A percentile compares a stretch with the other conserved stretches of the same genome.
Conservation (phyloP, 108 stramenopile genomes). For the Seminavis robusta region DNA sequence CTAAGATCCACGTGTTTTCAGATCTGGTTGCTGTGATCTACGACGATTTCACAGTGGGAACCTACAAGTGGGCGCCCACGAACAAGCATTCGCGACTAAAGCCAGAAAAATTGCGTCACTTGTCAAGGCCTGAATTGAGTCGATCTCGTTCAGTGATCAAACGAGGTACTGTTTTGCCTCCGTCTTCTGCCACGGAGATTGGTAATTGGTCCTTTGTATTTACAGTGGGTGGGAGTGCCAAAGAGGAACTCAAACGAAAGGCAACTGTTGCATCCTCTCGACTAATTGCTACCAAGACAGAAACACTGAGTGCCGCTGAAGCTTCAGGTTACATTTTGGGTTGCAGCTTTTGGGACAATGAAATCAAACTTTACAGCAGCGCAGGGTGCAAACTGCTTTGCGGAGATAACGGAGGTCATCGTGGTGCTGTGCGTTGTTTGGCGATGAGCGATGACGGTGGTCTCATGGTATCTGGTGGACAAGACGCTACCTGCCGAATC, state of each 20-base stretch:
- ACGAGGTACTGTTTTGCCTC: slow-evolving; percentile 36
- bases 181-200: slow-evolving; percentile 11
- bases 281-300: slow-evolving; percentile 18
- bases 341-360: slow-evolving; percentile 75
- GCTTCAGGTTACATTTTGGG: slow-evolving; percentile 52
- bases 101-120: slow-evolving; percentile 41
- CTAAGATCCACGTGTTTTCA: slow-evolving; percentile 48
- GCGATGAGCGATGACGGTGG: slow-evolving; percentile 58
- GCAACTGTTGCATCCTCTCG: slow-evolving; percentile 11
- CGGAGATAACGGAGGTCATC: slow-evolving; percentile 60
- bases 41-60: slow-evolving; percentile 65
- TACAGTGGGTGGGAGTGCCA: slow-evolving; percentile 47
- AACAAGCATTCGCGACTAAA: slow-evolving; percentile 35
- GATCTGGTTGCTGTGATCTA: slow-evolving; percentile 64
- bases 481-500: slow-evolving; percentile 75
- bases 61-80: slow-evolving; percentile 55
- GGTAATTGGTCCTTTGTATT: slow-evolving; percentile 68
- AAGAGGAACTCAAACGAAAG: slow-evolving; percentile 33
- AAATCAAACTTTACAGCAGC: slow-evolving; percentile 65
- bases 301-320: slow-evolving; percentile 43
- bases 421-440: slow-evolving; percentile 65
- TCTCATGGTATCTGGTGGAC: slow-evolving; percentile 67
- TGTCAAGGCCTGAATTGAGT: slow-evolving; percentile 39
- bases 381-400: slow-evolving; percentile 46
- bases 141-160: slow-evolving; percentile 30